phyloP scores from a whole-genome alignment of 2,329 filamentous ascomycete species.

The Cladosporium oxysporum region DNA sequence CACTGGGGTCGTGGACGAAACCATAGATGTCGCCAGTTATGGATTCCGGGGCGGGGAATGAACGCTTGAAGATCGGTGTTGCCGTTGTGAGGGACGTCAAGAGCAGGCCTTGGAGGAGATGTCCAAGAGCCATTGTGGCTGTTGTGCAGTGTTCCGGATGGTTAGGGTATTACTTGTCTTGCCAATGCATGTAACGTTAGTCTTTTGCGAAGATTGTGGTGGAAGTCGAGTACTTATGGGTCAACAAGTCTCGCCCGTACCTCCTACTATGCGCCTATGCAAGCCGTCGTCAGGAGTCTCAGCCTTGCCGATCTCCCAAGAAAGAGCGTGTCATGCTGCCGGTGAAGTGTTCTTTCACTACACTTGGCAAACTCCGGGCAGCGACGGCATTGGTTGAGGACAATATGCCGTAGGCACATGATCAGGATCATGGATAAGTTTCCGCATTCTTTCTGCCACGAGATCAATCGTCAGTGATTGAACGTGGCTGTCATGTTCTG shows the following conservation, averaged over 20 bases:
- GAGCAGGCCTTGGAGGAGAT: neutral
- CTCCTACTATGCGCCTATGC: neutral
- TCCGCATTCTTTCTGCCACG: neutral
- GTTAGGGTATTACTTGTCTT: neutral
- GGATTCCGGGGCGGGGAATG: conserved; percentile 6
- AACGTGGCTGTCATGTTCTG: neutral
- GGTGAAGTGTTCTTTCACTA: neutral
- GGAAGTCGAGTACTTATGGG: neutral
- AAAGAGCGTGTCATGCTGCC: conserved; percentile 4
- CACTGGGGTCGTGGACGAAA: conserved; percentile 48
- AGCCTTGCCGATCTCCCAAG: conserved; percentile 1
- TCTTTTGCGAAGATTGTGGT: neutral
- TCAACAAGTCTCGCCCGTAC: neutral
- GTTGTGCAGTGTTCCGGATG: neutral
- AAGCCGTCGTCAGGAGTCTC: conserved; percentile 8
- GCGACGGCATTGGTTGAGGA: neutral
- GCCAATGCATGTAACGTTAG: neutral
- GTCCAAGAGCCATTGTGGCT: neutral
- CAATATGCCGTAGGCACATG: neutral
- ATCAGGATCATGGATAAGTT: neutral
- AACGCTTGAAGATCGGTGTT: conserved; percentile 13
- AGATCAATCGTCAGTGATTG: neutral
- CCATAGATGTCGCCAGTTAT: conserved; percentile 7
- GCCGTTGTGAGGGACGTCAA: neutral
- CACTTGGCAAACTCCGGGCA: neutral